A percentile compares a stretch with the other conserved stretches of the same genome.
phyloP scores from a whole-genome alignment of 805 yeast species.

The Candida coquimbonensis region DNA sequence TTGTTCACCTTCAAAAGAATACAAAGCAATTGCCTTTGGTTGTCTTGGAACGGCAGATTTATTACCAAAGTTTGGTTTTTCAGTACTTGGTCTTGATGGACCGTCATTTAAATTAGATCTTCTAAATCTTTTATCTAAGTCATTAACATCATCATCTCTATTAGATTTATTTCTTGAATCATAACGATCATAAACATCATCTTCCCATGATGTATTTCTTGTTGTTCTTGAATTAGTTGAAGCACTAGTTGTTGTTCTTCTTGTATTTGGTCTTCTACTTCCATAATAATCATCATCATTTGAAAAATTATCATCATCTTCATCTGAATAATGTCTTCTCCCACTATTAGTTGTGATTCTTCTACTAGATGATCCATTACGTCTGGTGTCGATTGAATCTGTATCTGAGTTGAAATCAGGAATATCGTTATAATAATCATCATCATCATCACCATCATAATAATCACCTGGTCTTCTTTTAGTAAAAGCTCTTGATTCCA shows the following conservation, averaged over 20 bases:
- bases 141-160: constrained; percentile 25
- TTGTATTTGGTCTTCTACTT: constrained; percentile 21
- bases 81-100: constrained; percentile 36
- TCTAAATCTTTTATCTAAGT: constrained; percentile 32
- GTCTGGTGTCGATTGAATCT: constrained; percentile 25
- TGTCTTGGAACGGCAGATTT: constrained; percentile 26
- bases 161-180: constrained; percentile 19
- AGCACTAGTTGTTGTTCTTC: constrained; percentile 6
- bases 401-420: constrained; percentile 19
- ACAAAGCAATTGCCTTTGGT: constrained; percentile 85
- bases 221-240: constrained; percentile 7
- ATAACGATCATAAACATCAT: constrained; percentile 67
- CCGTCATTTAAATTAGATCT: constrained; percentile 31
- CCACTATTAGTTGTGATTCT: constrained; percentile 7
- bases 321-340: constrained; percentile 22
- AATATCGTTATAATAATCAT: constrained; percentile 68
- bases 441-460: constrained; percentile 53
- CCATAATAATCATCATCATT: constrained; percentile 35
- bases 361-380: constrained; percentile 6
- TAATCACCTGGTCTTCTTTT: constrained; percentile 38
- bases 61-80: constrained; percentile 32
- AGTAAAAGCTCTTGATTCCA: constrained; percentile 79
- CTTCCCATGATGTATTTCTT: constrained; percentile 67
- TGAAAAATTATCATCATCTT: constrained; percentile 27
- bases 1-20: constrained; percentile 86